These are phyloP conservation scores for Coniochaeta ligniaria DNA, from an alignment of 2,329 filamentous ascomycete species.

Conservation along the genomic window DNA sequence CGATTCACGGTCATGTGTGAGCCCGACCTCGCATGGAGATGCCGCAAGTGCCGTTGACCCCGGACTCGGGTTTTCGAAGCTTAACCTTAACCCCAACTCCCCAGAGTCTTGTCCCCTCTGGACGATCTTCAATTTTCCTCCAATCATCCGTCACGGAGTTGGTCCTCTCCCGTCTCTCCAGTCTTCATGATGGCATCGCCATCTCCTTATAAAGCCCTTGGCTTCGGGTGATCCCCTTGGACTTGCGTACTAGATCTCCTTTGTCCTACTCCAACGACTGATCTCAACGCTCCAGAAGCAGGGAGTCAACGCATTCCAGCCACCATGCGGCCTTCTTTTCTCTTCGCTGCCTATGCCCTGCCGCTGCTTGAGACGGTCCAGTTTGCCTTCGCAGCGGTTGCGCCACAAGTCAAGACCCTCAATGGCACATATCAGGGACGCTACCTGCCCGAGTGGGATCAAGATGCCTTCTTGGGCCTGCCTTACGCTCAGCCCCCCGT, in stretches of 20 bases:
- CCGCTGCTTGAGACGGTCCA: background rate
- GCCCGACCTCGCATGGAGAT: no score
- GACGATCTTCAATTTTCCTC: constrained; percentile 8
- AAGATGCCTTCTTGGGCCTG: constrained; percentile 32
- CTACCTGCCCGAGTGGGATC: constrained; percentile 24
- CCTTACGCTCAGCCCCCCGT: constrained; percentile 30
- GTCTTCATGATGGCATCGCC: background rate
- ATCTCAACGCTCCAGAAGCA: background rate
- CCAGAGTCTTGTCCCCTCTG: background rate
- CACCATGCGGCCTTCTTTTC: constrained; percentile 4
- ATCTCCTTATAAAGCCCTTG: background rate
- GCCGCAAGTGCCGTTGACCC: background rate
- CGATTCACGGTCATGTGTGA: no score
- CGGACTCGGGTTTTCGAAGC: background rate
- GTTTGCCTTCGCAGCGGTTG: background rate
- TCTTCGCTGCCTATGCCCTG: constrained; percentile 2
- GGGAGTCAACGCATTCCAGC: background rate
- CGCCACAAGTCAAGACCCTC: constrained; percentile 12
- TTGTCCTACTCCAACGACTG: background rate
- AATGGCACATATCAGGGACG: constrained; percentile 27
- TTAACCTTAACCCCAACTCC: background rate
- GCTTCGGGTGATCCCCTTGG: background rate
- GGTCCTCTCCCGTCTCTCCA: background rate
- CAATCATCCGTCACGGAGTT: constrained; percentile 5
- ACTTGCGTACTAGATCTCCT: background rate